Base-by-base conservation (phyloP, 441 rosid species). In the Euphorbia schlechtendalii region DNA sequence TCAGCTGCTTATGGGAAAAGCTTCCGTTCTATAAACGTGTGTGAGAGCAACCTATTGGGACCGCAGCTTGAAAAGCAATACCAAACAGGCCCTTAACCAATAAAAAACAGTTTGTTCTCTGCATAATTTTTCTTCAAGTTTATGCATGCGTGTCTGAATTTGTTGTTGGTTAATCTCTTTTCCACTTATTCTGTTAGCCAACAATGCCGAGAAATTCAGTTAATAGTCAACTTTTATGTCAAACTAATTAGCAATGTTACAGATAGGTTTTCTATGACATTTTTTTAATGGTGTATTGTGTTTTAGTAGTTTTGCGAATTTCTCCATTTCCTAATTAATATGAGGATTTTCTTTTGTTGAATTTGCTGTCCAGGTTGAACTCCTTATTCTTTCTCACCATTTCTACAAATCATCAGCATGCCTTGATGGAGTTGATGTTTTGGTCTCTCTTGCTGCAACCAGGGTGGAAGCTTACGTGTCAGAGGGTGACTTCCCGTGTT, bases 361-460 rank as follows among this genome's bases (percentile, higher is more conserved):
- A 61, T 66, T 63, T 27, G 65, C 52, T 71, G 60, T 51, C 41
- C 90, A 95, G 98, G 98, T 95, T 66, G 99, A 95, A 80, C 93
- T 95, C 68, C 98, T 91, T 69, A 94, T 94, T 78, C 81, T 94
- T 61, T 89, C 96, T 25, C 98, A 94, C 81, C 96, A 95, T 80
- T 91, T 86, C 83, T 95, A 91, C 85, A 88, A 89, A 79, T 95
- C 96, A 57, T 95, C 99, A 61, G 90, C 93, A 20, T 95, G 99
- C 91, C 92, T 91, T 65, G 99, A 95, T 75, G 99, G 97, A 71
- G 99, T 95, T 68, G 99, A 95, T 83, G 96, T 95, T 71, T 96
- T 95, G 73, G 96, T 92, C 57, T 85, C 98, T 72, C 96, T 95
- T 76, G 97, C 99, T 72, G 90, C 98, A 51, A 89, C 96, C 64